A percentile compares a stretch with the other conserved stretches of the same genome.
phyloP scores from a whole-genome alignment of 73 alveolate genomes.

The Uronychia binucleata region DNA sequence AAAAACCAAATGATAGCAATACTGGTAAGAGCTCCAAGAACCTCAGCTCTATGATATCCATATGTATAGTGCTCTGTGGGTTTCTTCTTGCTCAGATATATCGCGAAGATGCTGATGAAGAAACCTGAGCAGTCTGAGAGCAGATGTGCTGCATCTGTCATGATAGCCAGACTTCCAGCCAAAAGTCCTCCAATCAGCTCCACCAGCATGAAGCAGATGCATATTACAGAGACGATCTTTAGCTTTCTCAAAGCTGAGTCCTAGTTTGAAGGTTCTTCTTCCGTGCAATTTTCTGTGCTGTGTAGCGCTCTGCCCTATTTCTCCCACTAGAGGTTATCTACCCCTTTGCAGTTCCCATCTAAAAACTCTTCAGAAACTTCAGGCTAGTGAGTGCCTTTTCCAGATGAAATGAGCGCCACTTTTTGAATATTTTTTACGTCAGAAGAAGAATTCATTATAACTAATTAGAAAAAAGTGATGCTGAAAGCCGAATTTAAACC shows the following conservation, averaged over 20 bases:
- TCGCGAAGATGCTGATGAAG: constrained; percentile 70
- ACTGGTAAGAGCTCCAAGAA: constrained; percentile 81
- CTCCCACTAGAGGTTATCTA: too few species aligned
- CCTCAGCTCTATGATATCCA: constrained; percentile 93
- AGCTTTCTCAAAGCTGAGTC: constrained; percentile 56
- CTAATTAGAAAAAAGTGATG: too few species aligned
- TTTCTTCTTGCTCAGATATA: constrained; percentile 59
- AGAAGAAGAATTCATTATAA: too few species aligned
- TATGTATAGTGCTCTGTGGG: constrained; percentile 67
- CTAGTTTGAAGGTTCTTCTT: background rate
- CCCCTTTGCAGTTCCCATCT: too few species aligned
- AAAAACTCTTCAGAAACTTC: too few species aligned
- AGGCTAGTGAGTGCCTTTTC: too few species aligned
- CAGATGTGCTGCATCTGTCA: constrained; percentile 89
- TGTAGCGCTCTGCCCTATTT: too few species aligned
- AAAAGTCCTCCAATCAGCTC: constrained; percentile 81
- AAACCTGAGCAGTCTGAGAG: constrained; percentile 80
- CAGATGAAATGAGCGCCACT: too few species aligned
- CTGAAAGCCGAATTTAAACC: too few species aligned
- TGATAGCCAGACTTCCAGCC: constrained; percentile 82
- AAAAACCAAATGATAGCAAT: constrained; percentile 80
- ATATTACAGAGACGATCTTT: constrained; percentile 57
- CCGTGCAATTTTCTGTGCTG: too few species aligned
- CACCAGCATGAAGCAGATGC: constrained; percentile 70
- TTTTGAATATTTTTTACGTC: too few species aligned